Conservation (phyloP, 345 rosid species). For the Brassica rapa region DNA sequence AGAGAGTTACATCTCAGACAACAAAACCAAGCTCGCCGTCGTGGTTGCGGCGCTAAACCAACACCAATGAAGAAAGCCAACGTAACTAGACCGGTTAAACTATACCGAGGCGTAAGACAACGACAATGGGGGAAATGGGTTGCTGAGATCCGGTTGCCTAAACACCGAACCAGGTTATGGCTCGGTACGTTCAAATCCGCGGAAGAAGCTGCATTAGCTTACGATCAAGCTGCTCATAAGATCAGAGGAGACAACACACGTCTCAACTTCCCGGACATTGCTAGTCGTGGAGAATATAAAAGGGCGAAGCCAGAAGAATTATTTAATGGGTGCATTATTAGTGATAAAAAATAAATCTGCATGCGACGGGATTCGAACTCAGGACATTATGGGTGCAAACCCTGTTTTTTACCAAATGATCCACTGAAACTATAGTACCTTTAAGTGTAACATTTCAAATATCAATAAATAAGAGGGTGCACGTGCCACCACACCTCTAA, state of each 20-base stretch:
- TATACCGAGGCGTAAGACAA: constrained; percentile 89
- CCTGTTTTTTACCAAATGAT: too few relatives aligned
- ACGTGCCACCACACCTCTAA: too few relatives aligned
- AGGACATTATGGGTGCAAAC: too few relatives aligned
- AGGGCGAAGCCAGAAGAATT: too few relatives aligned
- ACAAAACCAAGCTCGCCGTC: constrained; percentile 32
- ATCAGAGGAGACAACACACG: constrained; percentile 83
- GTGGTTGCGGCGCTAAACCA: constrained; percentile 44
- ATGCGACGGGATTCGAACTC: too few relatives aligned
- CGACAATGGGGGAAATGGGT: constrained; percentile 98
- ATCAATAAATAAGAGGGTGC: too few relatives aligned
- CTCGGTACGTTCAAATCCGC: constrained; percentile 96
- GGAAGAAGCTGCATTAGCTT: constrained; percentile 76
- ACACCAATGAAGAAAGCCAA: constrained; percentile 52
- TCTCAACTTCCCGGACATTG: constrained; percentile 72
- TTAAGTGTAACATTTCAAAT: too few relatives aligned
- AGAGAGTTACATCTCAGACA: constrained; percentile 44
- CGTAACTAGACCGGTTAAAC: constrained; percentile 56
- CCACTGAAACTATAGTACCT: too few relatives aligned
- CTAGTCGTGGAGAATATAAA: constrained; percentile 33
- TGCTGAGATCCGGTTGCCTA: constrained; percentile 88
- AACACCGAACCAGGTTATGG: constrained; percentile 92
- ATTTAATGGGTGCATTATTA: too few relatives aligned
- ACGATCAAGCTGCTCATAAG: constrained; percentile 76
- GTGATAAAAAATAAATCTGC: too few relatives aligned